Evolutionary conservation across 1,284 basidiomycete species (phyloP).

Genomic region (Leccinum pseudoinsigne): DNA sequence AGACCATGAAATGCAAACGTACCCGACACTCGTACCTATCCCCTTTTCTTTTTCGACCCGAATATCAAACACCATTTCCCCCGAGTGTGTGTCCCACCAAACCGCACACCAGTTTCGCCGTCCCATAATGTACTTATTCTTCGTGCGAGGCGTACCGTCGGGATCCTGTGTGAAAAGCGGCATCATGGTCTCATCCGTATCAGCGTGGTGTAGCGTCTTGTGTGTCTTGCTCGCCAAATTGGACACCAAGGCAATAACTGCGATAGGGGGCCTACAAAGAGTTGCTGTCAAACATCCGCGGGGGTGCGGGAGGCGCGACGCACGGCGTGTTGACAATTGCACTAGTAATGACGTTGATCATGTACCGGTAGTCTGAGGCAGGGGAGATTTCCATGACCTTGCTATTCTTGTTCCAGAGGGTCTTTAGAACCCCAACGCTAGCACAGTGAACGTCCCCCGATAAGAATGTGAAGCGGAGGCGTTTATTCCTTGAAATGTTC

Average conservation of each 20-base stretch:
- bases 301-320: conserved; percentile 29
- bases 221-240: conserved; percentile 83
- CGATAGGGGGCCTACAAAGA: conserved; percentile 62
- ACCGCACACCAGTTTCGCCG: conserved; percentile 90
- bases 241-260: conserved; percentile 81
- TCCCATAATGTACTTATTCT: conserved; percentile 83
- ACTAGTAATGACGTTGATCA: conserved; percentile 82
- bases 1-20: conserved; percentile 15
- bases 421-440: conserved; percentile 79
- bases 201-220: conserved; percentile 71
- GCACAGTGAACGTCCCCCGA: conserved; percentile 92
- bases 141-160: conserved; percentile 60
- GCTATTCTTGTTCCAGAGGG: conserved; percentile 47
- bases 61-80: conserved; percentile 84
- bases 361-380: conserved; percentile 74
- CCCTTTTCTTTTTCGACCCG: conserved; percentile 87
- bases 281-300: conserved; percentile 11
- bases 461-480: conserved; percentile 78
- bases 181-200: conserved; percentile 89
- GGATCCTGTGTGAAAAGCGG: conserved; percentile 82
- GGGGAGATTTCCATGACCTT: conserved; percentile 50
- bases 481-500: conserved; percentile 58
- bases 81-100: conserved; percentile 55
- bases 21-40: conserved; percentile 75
- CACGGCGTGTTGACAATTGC: conserved; percentile 84